These are phyloP conservation scores for Eucalyptus curtisii DNA, from an alignment of 345 rosid genomes.

Conservation along the genomic window DNA sequence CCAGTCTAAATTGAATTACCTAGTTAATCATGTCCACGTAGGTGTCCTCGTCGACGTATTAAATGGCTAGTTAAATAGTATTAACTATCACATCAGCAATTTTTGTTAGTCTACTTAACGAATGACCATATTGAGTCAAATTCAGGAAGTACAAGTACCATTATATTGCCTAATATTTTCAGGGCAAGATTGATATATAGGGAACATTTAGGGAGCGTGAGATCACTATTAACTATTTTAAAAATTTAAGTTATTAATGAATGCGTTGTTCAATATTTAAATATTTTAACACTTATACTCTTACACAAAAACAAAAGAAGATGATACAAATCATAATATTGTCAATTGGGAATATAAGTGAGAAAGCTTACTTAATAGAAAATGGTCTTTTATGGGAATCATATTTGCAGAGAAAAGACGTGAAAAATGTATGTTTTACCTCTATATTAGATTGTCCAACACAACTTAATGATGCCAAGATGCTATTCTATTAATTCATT, in stretches of 20 bases:
- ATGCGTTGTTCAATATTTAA: rapidly evolving
- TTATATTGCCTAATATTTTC: neutral
- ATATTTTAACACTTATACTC: no score
- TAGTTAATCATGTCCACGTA: neutral
- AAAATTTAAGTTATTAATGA: no score
- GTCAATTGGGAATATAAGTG: rapidly evolving
- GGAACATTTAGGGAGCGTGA: rapidly evolving
- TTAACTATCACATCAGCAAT: no score
- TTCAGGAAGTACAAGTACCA: neutral
- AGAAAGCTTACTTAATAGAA: neutral
- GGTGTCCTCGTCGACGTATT: neutral
- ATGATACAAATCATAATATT: neutral
- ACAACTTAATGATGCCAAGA: neutral
- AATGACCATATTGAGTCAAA: no score
- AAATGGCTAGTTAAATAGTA: no score
- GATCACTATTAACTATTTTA: no score
- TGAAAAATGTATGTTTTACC: no score
- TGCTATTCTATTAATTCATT: neutral
- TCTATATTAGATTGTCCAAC: neutral
- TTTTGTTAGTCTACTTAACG: neutral
- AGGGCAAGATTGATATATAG: neutral
- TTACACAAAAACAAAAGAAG: no score
- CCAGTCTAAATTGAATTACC: neutral
- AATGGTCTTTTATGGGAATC: neutral
- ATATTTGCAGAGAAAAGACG: no score